phyloP scores from a whole-genome alignment of 176 grass and related monocot species.

The Melocanna baccifera region DNA sequence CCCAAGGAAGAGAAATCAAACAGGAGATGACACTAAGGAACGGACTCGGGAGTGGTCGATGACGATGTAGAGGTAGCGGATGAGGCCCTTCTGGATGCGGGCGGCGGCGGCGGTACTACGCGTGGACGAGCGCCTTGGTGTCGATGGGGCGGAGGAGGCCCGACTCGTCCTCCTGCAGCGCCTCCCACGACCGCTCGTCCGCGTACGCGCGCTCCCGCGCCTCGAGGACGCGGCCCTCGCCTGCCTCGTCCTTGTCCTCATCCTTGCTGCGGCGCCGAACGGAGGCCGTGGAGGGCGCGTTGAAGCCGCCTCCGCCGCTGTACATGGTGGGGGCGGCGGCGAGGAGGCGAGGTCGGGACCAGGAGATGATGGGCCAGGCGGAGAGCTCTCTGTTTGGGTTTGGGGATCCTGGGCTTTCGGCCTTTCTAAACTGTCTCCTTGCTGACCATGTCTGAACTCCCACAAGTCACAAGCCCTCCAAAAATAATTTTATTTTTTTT shows the following conservation, averaged over 20 bases:
- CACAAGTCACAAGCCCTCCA: not conserved
- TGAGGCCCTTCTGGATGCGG: constrained; percentile 94
- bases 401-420: constrained; percentile 16
- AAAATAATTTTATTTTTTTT: no score
- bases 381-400: not conserved
- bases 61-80: constrained; percentile 88
- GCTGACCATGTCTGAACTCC: not conserved
- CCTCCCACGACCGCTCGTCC: constrained; percentile 96
- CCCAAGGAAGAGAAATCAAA: not conserved
- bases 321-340: constrained; percentile 31
- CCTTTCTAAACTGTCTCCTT: not conserved
- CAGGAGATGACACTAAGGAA: not conserved
- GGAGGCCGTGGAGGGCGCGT: constrained; percentile 24
- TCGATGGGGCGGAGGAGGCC: constrained; percentile 83
- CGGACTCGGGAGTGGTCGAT: constrained; percentile 87
- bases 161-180: constrained; percentile 94
- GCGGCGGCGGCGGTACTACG: constrained; percentile 80
- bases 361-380: constrained; percentile 35
- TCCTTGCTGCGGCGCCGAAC: constrained; percentile 21
- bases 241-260: constrained; percentile 54
- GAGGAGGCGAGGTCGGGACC: constrained; percentile 22
- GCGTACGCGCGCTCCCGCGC: constrained; percentile 97
- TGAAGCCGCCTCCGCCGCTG: constrained; percentile 47
- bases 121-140: constrained; percentile 82
- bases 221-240: constrained; percentile 57